These are phyloP conservation scores for Camellia japonica DNA, from an alignment of 148 eudicot species.

Conservation along the genomic window DNA sequence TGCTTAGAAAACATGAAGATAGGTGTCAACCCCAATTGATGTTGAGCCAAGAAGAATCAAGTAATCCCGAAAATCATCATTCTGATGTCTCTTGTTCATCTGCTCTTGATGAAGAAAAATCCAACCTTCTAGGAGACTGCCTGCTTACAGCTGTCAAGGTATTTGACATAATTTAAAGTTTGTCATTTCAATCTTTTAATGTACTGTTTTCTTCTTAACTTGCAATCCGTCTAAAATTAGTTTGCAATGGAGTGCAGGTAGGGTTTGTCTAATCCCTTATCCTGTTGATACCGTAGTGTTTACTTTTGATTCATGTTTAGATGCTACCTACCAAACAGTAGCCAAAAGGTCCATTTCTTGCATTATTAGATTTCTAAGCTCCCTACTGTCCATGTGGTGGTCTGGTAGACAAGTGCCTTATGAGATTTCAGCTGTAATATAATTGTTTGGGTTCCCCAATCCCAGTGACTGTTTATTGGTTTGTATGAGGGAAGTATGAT, in stretches of 20 bases:
- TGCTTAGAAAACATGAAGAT: slow-evolving; percentile 26
- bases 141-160: slow-evolving; percentile 88
- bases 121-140: slow-evolving; percentile 64
- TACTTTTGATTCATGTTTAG: no score
- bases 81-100: slow-evolving; percentile 65
- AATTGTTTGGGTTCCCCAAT: no score
- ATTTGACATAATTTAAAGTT: slow-evolving; percentile 11
- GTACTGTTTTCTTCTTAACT: no score
- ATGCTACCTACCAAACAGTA: no score
- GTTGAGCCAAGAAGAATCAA: slow-evolving; percentile 52
- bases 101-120: slow-evolving; percentile 45
- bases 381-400: no score
- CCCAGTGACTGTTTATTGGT: not conserved
- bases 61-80: slow-evolving; percentile 29
- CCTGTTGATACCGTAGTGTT: no score
- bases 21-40: slow-evolving; percentile 21
- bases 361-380: not conserved
- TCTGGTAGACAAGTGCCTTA: no score
- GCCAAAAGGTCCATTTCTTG: no score
- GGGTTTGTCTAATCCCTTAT: no score
- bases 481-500: not conserved
- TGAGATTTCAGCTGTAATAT: no score
- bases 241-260: no score
- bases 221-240: no score
- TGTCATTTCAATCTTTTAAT: not conserved